Conservation (phyloP, 2,329 filamentous ascomycete genomes). For the Mollisia scopiformis region DNA sequence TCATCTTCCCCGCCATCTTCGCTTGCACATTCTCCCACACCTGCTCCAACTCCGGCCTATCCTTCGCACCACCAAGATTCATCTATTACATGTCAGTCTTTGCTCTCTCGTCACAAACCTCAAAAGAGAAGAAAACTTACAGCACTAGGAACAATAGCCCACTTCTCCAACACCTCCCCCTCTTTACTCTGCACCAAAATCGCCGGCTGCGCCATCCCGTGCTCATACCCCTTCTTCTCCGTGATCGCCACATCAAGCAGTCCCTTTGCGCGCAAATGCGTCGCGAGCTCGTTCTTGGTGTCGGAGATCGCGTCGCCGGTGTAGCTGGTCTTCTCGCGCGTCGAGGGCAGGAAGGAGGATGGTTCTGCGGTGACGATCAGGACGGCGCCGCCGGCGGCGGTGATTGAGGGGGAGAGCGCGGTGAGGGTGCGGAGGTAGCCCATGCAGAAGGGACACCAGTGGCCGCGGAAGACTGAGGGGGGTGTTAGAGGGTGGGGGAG, state of each 20-base stretch:
- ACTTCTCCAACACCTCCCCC: slow-evolving; percentile 16
- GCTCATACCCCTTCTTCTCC: slow-evolving; percentile 20
- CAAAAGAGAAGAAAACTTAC: slow-evolving; percentile 1
- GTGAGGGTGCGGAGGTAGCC: slow-evolving; percentile 11
- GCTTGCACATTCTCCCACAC: slow-evolving; percentile 21
- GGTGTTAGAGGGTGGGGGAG: too few species aligned
- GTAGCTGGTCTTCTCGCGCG: slow-evolving; percentile 4
- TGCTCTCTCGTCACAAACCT: neutral
- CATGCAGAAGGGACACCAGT: slow-evolving; percentile 22
- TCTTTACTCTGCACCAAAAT: slow-evolving; percentile 15
- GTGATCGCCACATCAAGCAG: slow-evolving; percentile 11
- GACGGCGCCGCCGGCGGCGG: slow-evolving; percentile 1
- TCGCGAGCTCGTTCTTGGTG: slow-evolving; percentile 1
- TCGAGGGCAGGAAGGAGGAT: neutral
- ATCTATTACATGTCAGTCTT: slow-evolving; percentile 4
- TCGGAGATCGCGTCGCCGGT: slow-evolving; percentile 11
- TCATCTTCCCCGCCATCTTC: slow-evolving; percentile 5
- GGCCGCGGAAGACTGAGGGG: slow-evolving; percentile 15
- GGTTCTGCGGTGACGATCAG: slow-evolving; percentile 16
- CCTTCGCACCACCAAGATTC: slow-evolving; percentile 20
- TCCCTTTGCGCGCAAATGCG: neutral
- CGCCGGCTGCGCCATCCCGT: slow-evolving; percentile 21
- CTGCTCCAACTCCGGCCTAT: slow-evolving; percentile 16
- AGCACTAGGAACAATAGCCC: slow-evolving; percentile 21
- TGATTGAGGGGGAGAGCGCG: slow-evolving; percentile 9